Percentiles rank a stretch among this genome's conserved stretches.
Evolutionary conservation across 345 rosid genomes (phyloP).

Genomic region (Punica granatum): DNA sequence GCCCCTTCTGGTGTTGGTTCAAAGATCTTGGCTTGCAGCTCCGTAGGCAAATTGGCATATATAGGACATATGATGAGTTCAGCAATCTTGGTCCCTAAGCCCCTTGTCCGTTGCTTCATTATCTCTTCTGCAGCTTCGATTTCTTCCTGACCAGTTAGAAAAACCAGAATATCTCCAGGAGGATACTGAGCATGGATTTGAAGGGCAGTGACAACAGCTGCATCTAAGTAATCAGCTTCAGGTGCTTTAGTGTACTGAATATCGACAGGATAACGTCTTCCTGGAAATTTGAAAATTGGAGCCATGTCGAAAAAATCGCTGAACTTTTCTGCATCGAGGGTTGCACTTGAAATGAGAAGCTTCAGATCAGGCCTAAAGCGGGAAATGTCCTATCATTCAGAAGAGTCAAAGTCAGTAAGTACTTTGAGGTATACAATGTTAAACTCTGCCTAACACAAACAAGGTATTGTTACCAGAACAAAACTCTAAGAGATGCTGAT

Average conservation of each 20-base stretch:
- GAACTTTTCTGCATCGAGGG: conserved; percentile 95
- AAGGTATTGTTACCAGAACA: background rate
- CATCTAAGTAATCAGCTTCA: conserved; percentile 95
- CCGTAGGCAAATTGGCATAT: conserved; percentile 94
- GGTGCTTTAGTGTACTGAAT: conserved; percentile 92
- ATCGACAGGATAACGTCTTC: conserved; percentile 92
- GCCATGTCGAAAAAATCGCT: conserved; percentile 94
- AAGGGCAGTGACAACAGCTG: conserved; percentile 85
- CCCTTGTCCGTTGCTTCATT: conserved; percentile 80
- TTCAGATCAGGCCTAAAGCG: conserved; percentile 83
- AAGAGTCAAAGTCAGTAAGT: background rate
- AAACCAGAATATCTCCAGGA: conserved; percentile 84
- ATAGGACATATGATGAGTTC: conserved; percentile 95
- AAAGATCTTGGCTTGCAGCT: conserved; percentile 93
- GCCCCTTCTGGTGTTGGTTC: conserved; percentile 98
- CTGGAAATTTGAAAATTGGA: conserved; percentile 93
- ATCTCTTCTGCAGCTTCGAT: conserved; percentile 92
- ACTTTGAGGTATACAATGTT: background rate
- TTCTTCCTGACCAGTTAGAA: conserved; percentile 95
- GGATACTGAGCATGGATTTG: conserved; percentile 79
- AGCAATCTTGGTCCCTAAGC: conserved; percentile 87
- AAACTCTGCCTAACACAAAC: background rate
- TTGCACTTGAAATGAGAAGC: conserved; percentile 92
- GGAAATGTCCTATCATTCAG: conserved; percentile 52
- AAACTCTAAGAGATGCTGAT: too few relatives aligned